Base-by-base conservation (phyloP, 164 flowering plant species). In the Protea cynaroides region DNA sequence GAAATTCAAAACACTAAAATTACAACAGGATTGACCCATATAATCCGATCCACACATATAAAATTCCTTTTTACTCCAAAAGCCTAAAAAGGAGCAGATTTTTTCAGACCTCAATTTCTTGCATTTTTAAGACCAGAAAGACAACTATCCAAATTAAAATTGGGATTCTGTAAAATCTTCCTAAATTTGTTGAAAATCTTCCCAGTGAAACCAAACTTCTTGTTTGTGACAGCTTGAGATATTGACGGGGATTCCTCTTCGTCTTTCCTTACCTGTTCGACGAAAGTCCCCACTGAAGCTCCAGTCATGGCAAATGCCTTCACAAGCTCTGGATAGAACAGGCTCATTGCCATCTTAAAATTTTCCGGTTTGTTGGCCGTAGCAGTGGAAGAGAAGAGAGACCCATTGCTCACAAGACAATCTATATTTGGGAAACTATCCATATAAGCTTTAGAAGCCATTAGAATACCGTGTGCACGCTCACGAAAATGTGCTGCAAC, bases 401-500 rank as follows among this genome's bases (percentile, higher is more conserved):
- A 10, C 14, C 50, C 50, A 46, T 3, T 46, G 3, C 14, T 13
- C 6, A 49, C 52, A 49, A 15, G 52, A 49, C 1, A 4, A 14
- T 19, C 52, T 15, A 49, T 19, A 15, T 49, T 12, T 15, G 52
- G 19, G 17, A 49, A 7, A 4, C 52, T 19, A 50, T 63, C 58
- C 37, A 7, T 51, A 52, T 71, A 71, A 2, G 65, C 63, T 53
- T 56, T 43, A 22, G 74, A 58, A 13, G 72, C 66, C 18, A 61
- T 59, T 21, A 79, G 18, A 21, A 79, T 70, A 14, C 21, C 25
- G 10, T 52, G 47, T 7, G 61, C 74, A 0, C 74, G 65, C 19
- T 56, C 29, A 1, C 54, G 60, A 54, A 79, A 79, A 65, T 76
- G 75, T n/a, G 25, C 61, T 6, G 17, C 37, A 19, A 74, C 78